Evolutionary conservation across 768 basidiomycete genomes (phyloP).

Genomic region (Mycena leptocephala): DNA sequence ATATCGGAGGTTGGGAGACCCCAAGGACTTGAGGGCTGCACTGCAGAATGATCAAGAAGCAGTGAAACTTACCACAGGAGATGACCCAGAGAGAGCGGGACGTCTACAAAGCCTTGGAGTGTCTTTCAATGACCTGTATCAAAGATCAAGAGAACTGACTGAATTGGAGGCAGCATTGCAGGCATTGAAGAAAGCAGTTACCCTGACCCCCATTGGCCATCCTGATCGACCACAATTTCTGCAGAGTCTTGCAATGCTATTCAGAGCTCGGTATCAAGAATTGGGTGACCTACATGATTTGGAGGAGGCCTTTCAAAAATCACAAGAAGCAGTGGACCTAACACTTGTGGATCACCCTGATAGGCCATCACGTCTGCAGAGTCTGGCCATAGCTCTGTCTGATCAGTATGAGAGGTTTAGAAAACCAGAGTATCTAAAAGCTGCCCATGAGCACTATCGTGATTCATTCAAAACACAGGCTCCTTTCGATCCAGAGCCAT

Average conservation of each 20-base stretch:
- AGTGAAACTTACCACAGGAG: neutral
- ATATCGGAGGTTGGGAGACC: no score
- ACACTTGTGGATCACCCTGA: neutral
- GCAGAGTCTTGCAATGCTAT: neutral
- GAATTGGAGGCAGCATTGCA: neutral
- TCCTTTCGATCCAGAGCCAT: neutral
- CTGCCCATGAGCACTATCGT: neutral
- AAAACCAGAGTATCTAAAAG: neutral
- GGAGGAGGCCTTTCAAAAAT: neutral
- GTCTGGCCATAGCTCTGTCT: neutral
- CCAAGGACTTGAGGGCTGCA: neutral
- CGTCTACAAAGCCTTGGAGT: no score
- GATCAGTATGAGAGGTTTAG: neutral
- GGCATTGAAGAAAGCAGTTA: neutral
- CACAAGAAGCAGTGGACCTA: neutral
- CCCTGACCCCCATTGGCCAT: neutral
- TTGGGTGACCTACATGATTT: neutral
- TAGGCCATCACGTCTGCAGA: neutral
- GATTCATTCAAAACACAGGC: neutral
- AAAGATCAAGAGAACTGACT: no score
- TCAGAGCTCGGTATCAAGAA: neutral
- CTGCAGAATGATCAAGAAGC: neutral
- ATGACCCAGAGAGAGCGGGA: neutral
- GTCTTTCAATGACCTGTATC: no score
- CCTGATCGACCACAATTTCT: neutral